A percentile compares a stretch with the other conserved stretches of the same genome.
Conservation (phyloP, 768 basidiomycete genomes). For the Hericium erinaceus region DNA sequence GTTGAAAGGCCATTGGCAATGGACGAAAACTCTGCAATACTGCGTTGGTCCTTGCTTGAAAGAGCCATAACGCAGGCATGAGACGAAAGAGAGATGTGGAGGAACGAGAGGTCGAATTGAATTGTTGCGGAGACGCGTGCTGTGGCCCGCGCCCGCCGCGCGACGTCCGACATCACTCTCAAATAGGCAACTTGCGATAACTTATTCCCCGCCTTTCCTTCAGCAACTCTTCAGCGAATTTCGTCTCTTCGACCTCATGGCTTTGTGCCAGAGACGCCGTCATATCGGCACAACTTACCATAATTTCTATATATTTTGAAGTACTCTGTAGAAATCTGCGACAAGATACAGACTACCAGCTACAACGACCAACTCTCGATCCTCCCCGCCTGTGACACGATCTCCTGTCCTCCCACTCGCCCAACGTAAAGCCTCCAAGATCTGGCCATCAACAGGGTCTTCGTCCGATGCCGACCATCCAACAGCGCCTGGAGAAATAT, state of each 20-base stretch:
- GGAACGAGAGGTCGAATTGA: too few relatives aligned
- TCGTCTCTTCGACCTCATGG: too few relatives aligned
- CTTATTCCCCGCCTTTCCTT: too few relatives aligned
- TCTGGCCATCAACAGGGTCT: constrained; percentile 22
- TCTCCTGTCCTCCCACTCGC: constrained; percentile 3
- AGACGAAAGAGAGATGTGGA: too few relatives aligned
- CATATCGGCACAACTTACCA: not conserved
- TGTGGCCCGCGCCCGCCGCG: not conserved
- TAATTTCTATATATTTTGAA: not conserved
- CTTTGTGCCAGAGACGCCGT: too few relatives aligned
- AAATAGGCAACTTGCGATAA: not conserved
- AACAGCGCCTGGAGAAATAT: constrained; percentile 35
- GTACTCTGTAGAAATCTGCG: constrained; percentile 74
- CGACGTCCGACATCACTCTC: not conserved
- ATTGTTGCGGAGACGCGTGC: too few relatives aligned
- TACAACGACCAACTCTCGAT: constrained; percentile 49
- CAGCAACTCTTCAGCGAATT: too few relatives aligned
- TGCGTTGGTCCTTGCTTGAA: too few relatives aligned
- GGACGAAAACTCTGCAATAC: too few relatives aligned
- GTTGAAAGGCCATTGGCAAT: too few relatives aligned
- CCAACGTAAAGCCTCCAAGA: constrained; percentile 45
- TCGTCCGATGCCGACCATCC: constrained; percentile 34
- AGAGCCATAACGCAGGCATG: too few relatives aligned
- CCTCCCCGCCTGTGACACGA: constrained; percentile 14
- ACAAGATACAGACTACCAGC: constrained; percentile 93